A percentile compares a stretch with the other conserved stretches of the same genome.
phyloP scores from a whole-genome alignment of 2,329 filamentous ascomycete species.

The Neoscytalidium dimidiatum region DNA sequence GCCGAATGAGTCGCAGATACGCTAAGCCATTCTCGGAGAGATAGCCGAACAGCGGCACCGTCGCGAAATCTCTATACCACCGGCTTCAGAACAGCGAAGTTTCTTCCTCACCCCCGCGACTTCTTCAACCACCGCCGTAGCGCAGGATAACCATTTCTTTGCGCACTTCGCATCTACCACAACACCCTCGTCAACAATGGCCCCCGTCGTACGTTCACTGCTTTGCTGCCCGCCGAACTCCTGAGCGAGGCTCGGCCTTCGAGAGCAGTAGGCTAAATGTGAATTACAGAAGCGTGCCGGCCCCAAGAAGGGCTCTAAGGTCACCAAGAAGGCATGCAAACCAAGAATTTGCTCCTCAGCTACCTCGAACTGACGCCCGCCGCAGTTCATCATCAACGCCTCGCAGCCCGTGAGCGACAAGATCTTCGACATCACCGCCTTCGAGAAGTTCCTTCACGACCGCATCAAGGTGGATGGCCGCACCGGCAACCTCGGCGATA shows the following conservation, averaged over 20 bases:
- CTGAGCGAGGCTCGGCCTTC: slow-evolving; percentile 38
- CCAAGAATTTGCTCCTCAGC: background rate
- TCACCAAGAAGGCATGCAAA: slow-evolving; percentile 79
- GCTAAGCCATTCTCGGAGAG: background rate
- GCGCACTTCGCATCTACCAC: slow-evolving; percentile 53
- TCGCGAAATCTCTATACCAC: slow-evolving; percentile 8
- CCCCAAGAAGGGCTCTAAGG: slow-evolving; percentile 63
- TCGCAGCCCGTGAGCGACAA: slow-evolving; percentile 98
- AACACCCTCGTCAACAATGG: slow-evolving; percentile 31
- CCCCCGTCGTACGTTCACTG: slow-evolving; percentile 79
- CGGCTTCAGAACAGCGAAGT: background rate
- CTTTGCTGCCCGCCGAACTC: slow-evolving; percentile 82
- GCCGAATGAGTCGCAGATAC: background rate
- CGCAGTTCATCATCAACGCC: slow-evolving; percentile 97
- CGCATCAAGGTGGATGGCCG: slow-evolving; percentile 99
- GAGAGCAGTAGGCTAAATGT: slow-evolving; percentile 94
- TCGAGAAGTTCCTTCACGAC: slow-evolving; percentile 99
- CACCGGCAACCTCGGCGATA: slow-evolving; percentile 96
- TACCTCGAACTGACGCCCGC: background rate
- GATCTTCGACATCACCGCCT: slow-evolving; percentile 98
- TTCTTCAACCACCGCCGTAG: slow-evolving; percentile 27
- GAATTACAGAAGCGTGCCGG: slow-evolving; percentile 58
- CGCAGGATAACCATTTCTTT: slow-evolving; percentile 94
- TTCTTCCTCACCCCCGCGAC: slow-evolving; percentile 1
- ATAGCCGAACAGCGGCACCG: slow-evolving; percentile 17